A percentile compares a stretch with the other conserved stretches of the same genome.
phyloP scores from a whole-genome alignment of 2,329 filamentous ascomycete genomes.

The Tolypocladium paradoxum region DNA sequence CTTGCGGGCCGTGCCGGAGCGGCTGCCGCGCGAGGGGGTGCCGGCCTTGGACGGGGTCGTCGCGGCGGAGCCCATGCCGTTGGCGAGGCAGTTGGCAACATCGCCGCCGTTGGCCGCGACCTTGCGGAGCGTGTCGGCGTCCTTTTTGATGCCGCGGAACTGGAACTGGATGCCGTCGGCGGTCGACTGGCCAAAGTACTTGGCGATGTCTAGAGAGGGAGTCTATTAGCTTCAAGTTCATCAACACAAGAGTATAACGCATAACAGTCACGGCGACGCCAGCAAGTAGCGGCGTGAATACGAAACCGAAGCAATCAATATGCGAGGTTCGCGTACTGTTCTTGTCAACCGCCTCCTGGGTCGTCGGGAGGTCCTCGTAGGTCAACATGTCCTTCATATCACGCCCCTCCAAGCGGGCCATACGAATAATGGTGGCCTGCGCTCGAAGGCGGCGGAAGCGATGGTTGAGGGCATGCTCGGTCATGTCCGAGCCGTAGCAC shows the following conservation, averaged over 20 bases:
- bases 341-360: slow-evolving; percentile 26
- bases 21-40: slow-evolving; percentile 6
- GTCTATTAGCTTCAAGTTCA: background rate
- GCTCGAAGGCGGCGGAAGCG: slow-evolving; percentile 37
- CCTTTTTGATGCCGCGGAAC: slow-evolving; percentile 44
- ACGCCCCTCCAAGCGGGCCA: slow-evolving; percentile 21
- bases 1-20: slow-evolving; percentile 16
- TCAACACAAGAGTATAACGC: background rate
- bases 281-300: background rate
- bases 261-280: background rate
- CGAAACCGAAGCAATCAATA: background rate
- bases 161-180: slow-evolving; percentile 48
- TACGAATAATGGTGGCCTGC: slow-evolving; percentile 26
- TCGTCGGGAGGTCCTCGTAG: slow-evolving; percentile 24
- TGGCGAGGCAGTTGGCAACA: slow-evolving; percentile 28
- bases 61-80: slow-evolving; percentile 13
- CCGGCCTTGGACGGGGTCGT: slow-evolving; percentile 19
- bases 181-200: slow-evolving; percentile 49
- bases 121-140: slow-evolving; percentile 36
- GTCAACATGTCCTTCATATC: slow-evolving; percentile 32
- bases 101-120: slow-evolving; percentile 34
- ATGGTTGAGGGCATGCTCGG: slow-evolving; percentile 36
- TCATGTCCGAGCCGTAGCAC: slow-evolving; percentile 39
- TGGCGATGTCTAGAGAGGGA: slow-evolving; percentile 40
- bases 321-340: slow-evolving; percentile 24